Conservation (phyloP, 352 stramenopile species). For the Phytophthora cactorum region DNA sequence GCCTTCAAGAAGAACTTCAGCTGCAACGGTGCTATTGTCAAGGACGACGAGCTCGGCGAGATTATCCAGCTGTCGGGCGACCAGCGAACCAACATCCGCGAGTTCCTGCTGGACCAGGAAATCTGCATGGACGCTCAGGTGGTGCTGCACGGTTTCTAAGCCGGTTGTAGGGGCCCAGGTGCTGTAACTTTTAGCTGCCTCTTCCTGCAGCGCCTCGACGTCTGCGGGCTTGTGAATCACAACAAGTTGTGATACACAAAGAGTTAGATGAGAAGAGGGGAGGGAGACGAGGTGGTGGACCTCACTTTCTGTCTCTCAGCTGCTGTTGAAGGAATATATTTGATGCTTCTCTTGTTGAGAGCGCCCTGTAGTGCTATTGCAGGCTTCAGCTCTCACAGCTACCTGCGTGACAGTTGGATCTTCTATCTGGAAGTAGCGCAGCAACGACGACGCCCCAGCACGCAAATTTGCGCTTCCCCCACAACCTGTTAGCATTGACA, state of each 20-base stretch:
- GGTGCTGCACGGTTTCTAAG: slow-evolving; percentile 98
- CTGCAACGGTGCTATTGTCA: slow-evolving; percentile 99
- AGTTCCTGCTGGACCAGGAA: slow-evolving; percentile 99
- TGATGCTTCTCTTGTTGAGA: slow-evolving; percentile 42
- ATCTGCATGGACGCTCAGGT: slow-evolving; percentile 97
- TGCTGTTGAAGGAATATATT: slow-evolving; percentile 51
- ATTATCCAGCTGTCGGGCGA: slow-evolving; percentile 99
- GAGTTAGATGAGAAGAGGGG: slow-evolving; percentile 26
- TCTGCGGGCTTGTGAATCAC: slow-evolving; percentile 10
- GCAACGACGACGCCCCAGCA: not conserved
- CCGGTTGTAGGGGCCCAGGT: slow-evolving; percentile 1
- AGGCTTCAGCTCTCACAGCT: slow-evolving; percentile 3
- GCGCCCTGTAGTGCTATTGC: slow-evolving; percentile 18
- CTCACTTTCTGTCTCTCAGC: slow-evolving; percentile 18
- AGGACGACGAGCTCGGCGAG: slow-evolving; percentile 97
- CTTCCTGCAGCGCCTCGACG: slow-evolving; percentile 13
- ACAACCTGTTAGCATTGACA: slow-evolving; percentile 8
- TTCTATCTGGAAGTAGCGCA: not conserved
- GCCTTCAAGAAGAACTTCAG: slow-evolving; percentile 99
- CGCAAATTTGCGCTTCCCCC: slow-evolving; percentile 2
- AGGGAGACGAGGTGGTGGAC: slow-evolving; percentile 6
- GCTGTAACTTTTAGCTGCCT: slow-evolving; percentile 18
- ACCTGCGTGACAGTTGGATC: not conserved
- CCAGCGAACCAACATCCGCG: slow-evolving; percentile 98
- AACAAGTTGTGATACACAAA: slow-evolving; percentile 3